These are phyloP conservation scores for Suhomyces chickasaworum DNA, from an alignment of 1,139 yeast genomes.

Conservation along the genomic window DNA sequence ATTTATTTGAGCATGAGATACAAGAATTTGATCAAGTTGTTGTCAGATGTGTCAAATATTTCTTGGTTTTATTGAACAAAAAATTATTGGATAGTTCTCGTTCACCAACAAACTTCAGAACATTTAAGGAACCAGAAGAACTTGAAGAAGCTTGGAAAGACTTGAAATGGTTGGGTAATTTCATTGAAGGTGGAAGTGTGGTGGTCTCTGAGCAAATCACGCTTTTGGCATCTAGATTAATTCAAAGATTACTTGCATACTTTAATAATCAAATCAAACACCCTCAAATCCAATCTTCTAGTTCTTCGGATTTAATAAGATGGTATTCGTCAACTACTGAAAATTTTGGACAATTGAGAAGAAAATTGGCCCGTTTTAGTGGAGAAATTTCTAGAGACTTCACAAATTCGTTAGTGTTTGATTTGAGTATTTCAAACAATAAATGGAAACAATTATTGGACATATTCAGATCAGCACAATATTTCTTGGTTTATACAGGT, in stretches of 20 bases:
- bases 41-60: conserved; percentile 72
- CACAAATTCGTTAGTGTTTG: conserved; percentile 74
- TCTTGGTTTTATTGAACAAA: conserved; percentile 68
- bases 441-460: conserved; percentile 58
- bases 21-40: conserved; percentile 69
- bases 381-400: conserved; percentile 69
- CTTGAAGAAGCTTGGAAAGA: conserved; percentile 77
- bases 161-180: conserved; percentile 68
- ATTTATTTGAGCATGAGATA: conserved; percentile 59
- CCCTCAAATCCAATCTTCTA: conserved; percentile 52
- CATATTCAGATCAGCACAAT: conserved; percentile 62
- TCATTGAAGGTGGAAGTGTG: conserved; percentile 80
- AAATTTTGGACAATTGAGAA: conserved; percentile 79
- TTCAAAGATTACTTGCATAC: conserved; percentile 69
- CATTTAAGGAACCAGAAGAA: conserved; percentile 91
- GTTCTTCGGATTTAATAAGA: conserved; percentile 62
- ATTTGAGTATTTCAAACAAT: conserved; percentile 53
- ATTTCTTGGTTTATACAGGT: conserved; percentile 78
- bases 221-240: conserved; percentile 63
- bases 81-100: conserved; percentile 80
- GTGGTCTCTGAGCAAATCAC: conserved; percentile 80
- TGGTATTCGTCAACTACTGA: conserved; percentile 87
- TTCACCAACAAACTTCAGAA: conserved; percentile 64
- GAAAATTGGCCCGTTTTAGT: conserved; percentile 80
- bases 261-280: conserved; percentile 70